Percentiles rank a stretch among this genome's conserved stretches.
Conservation (phyloP, 2,329 filamentous ascomycete genomes). For the Neonectria neomacrospora region DNA sequence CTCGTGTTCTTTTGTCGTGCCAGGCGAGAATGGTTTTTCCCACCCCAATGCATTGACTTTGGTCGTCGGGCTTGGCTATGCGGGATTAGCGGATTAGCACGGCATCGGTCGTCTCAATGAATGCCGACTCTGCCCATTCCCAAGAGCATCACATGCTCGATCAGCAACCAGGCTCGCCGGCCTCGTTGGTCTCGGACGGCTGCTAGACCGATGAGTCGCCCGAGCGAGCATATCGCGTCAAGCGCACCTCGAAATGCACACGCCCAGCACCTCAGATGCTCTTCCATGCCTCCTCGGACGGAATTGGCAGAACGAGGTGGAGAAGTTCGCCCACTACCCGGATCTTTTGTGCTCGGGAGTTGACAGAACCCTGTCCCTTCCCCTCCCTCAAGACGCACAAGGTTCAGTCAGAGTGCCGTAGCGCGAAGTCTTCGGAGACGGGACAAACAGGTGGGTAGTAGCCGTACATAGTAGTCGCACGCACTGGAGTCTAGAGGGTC, state of each 20-base stretch:
- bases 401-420: slow-evolving; percentile 11
- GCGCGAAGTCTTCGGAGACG: slow-evolving; percentile 12
- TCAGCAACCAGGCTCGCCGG: slow-evolving; percentile 12
- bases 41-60: slow-evolving; percentile 9
- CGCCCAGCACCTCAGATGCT: slow-evolving; percentile 21
- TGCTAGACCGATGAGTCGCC: slow-evolving; percentile 14
- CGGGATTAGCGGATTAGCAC: slow-evolving; percentile 25
- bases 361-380: slow-evolving; percentile 19
- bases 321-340: slow-evolving; percentile 26
- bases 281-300: slow-evolving; percentile 4
- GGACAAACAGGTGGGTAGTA: slow-evolving; percentile 32
- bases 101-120: slow-evolving; percentile 20
- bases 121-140: slow-evolving; percentile 12
- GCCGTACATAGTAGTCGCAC: slow-evolving; percentile 30
- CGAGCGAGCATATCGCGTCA: slow-evolving; percentile 20
- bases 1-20: slow-evolving; percentile 18
- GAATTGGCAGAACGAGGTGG: slow-evolving; percentile 14
- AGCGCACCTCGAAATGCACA: slow-evolving; percentile 21
- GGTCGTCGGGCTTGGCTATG: slow-evolving; percentile 18
- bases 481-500: slow-evolving; percentile 7
- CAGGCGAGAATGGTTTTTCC: not conserved
- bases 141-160: slow-evolving; percentile 29
- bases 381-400: slow-evolving; percentile 16
- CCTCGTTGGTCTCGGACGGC: slow-evolving; percentile 2
- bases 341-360: slow-evolving; percentile 32